phyloP scores from a whole-genome alignment of 345 rosid genomes.

The Eucalyptus marginata region DNA sequence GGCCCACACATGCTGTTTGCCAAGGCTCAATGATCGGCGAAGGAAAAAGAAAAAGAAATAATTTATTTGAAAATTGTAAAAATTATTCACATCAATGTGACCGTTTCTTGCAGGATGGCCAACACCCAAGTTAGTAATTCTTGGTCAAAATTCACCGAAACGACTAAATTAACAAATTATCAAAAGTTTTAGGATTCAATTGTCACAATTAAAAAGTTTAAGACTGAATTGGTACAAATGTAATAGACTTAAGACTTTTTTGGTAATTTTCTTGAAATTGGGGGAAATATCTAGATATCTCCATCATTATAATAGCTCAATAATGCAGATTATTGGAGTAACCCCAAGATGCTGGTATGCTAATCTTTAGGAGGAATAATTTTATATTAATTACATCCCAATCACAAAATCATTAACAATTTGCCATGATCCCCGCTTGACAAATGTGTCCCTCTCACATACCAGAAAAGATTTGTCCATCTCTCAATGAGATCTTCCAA shows the following conservation, averaged over 20 bases:
- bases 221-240: no score
- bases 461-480: background rate
- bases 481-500: background rate
- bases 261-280: background rate
- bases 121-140: background rate
- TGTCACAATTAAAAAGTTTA: no score
- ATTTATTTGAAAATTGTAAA: no score
- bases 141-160: no score
- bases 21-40: fast-evolving
- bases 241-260: no score
- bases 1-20: background rate
- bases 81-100: background rate
- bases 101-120: fast-evolving
- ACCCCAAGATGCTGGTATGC: background rate
- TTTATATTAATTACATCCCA: background rate
- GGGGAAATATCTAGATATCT: background rate
- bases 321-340: background rate
- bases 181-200: fast-evolving
- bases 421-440: background rate
- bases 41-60: background rate
- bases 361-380: background rate
- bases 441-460: background rate
- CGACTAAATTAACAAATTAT: no score
- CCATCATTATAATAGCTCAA: background rate
- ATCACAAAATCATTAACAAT: background rate